Conservation (phyloP, 1,284 basidiomycete genomes). For the Hymenochaete sp. region DNA sequence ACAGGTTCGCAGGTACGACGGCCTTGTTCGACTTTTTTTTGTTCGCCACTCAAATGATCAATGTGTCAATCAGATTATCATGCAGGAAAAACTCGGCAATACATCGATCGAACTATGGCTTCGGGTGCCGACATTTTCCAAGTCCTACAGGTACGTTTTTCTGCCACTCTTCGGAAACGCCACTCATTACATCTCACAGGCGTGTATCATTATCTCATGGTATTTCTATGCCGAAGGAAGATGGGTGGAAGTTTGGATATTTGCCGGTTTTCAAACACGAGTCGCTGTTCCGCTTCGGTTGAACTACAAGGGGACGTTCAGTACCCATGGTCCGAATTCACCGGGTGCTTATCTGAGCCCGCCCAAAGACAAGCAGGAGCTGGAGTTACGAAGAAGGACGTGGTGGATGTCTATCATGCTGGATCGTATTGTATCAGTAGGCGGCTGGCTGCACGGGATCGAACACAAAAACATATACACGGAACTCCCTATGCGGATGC, state of each 20-base stretch:
- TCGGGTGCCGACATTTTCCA: conserved; percentile 75
- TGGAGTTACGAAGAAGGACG: conserved; percentile 67
- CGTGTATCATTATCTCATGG: conserved; percentile 76
- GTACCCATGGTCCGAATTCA: conserved; percentile 52
- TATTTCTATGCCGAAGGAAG: conserved; percentile 82
- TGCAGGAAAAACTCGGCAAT: conserved; percentile 71
- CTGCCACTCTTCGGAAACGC: too few relatives aligned
- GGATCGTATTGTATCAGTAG: conserved; percentile 77
- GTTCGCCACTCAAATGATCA: not conserved
- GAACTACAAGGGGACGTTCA: conserved; percentile 75
- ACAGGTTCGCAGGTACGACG: conserved; percentile 49
- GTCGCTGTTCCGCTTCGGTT: conserved; percentile 74
- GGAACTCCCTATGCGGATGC: conserved; percentile 61
- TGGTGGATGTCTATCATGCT: conserved; percentile 86
- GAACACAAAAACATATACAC: conserved; percentile 76
- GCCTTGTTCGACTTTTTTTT: not conserved
- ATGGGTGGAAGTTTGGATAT: conserved; percentile 87
- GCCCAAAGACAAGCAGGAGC: conserved; percentile 60
- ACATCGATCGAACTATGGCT: conserved; percentile 80
- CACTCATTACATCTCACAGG: too few relatives aligned
- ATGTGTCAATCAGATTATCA: conserved; percentile 51
- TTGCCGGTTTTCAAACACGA: conserved; percentile 76
- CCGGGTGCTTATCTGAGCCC: conserved; percentile 72
- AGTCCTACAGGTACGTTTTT: conserved; percentile 76
- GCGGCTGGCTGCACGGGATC: conserved; percentile 78